Conservation (phyloP, 1,284 basidiomycete species). For the Wolfiporia cocos region DNA sequence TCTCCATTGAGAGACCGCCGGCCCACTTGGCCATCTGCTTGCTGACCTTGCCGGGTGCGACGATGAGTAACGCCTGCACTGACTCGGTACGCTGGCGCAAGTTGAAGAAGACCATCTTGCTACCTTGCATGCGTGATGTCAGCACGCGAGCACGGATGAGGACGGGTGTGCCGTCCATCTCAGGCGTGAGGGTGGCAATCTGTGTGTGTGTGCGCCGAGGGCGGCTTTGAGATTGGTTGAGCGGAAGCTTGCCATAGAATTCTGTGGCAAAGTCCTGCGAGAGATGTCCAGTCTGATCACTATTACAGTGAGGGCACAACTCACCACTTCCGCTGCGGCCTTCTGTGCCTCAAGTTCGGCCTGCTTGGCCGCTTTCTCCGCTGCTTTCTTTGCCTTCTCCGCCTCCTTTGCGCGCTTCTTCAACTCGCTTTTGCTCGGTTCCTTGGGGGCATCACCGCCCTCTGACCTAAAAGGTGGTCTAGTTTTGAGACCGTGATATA, state of each 20-base stretch:
- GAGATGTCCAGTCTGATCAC: no score
- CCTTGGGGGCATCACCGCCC: conserved; percentile 28
- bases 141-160: conserved; percentile 89
- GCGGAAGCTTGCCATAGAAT: conserved; percentile 86
- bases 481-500: neutral
- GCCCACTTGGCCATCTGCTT: conserved; percentile 99
- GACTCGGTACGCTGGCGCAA: conserved; percentile 88
- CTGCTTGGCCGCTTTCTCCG: conserved; percentile 76
- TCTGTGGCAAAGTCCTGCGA: conserved; percentile 76
- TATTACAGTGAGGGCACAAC: conserved; percentile 18
- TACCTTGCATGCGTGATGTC: conserved; percentile 86
- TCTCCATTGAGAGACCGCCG: conserved; percentile 75
- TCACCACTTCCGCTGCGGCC: conserved; percentile 68
- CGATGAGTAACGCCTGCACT: conserved; percentile 82
- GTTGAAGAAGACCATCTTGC: conserved; percentile 93
- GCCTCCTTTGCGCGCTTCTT: conserved; percentile 93
- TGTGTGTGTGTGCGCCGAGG: conserved; percentile 44
- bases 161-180: conserved; percentile 74
- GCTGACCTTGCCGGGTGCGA: conserved; percentile 79
- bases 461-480: conserved; percentile 12
- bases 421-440: conserved; percentile 80
- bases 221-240: conserved; percentile 88
- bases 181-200: conserved; percentile 65
- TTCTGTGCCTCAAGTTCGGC: conserved; percentile 73
- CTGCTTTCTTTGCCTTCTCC: conserved; percentile 90